Conservation (phyloP, 2,329 filamentous ascomycete genomes). For the Orbilia quercus region DNA sequence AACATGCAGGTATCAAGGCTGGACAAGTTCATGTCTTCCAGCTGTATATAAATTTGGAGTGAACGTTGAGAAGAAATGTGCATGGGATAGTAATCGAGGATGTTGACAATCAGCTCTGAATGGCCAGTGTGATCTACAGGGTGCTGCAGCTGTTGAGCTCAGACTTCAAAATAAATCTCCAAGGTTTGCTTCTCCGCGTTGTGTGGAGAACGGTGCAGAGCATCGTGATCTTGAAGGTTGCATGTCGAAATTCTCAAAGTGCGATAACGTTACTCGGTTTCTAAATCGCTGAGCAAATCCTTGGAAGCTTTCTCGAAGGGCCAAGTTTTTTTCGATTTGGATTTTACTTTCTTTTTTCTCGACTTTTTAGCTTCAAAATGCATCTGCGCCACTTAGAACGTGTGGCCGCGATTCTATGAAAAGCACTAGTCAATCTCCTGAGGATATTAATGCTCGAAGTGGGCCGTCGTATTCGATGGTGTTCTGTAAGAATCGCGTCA, state of each 20-base stretch:
- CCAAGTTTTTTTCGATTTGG: slow-evolving; percentile 49
- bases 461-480: slow-evolving; percentile 19
- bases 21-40: slow-evolving; percentile 20
- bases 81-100: slow-evolving; percentile 38
- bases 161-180: slow-evolving; percentile 3
- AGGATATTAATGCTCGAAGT: slow-evolving; percentile 15
- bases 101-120: slow-evolving; percentile 45
- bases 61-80: slow-evolving; percentile 15
- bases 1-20: slow-evolving; percentile 25
- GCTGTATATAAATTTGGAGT: slow-evolving; percentile 6
- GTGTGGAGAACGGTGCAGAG: slow-evolving; percentile 23
- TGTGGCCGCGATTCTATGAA: slow-evolving; percentile 34
- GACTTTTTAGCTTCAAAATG: slow-evolving; percentile 10
- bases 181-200: slow-evolving; percentile 15
- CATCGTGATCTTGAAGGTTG: slow-evolving; percentile 20
- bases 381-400: slow-evolving; percentile 51
- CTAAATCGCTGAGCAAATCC: slow-evolving; percentile 8
- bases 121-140: slow-evolving; percentile 46
- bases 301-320: slow-evolving; percentile 43
- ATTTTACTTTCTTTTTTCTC: neutral
- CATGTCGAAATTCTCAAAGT: neutral
- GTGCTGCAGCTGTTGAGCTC: slow-evolving; percentile 30
- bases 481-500: slow-evolving; percentile 52
- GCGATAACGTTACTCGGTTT: slow-evolving; percentile 50
- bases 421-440: slow-evolving; percentile 16